phyloP scores from a whole-genome alignment of 1,284 basidiomycete species.

The Leccinum fallax region DNA sequence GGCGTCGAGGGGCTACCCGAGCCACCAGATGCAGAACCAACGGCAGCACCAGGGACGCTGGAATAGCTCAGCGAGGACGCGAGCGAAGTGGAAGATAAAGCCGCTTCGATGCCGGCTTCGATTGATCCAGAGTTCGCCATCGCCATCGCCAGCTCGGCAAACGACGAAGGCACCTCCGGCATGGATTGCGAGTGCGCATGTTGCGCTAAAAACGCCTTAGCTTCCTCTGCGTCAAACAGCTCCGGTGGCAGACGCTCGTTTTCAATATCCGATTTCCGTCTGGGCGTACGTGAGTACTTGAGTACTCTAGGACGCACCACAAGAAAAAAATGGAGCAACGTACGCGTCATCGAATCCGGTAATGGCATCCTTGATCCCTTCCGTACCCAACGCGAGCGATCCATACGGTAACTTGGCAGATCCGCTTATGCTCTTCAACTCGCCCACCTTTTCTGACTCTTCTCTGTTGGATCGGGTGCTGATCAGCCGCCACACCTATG shows the following conservation, averaged over 20 bases:
- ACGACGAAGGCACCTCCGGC: slow-evolving; percentile 49
- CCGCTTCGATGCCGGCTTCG: slow-evolving; percentile 45
- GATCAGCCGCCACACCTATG: not conserved
- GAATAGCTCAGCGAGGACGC: slow-evolving; percentile 30
- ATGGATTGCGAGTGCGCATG: slow-evolving; percentile 44
- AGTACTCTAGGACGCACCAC: not conserved
- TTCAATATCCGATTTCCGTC: slow-evolving; percentile 97
- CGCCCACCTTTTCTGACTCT: slow-evolving; percentile 97
- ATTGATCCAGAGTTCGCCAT: slow-evolving; percentile 41
- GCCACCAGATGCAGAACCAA: not conserved
- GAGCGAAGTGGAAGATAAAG: slow-evolving; percentile 45
- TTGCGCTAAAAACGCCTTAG: slow-evolving; percentile 54
- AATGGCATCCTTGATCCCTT: slow-evolving; percentile 96
- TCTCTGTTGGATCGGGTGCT: slow-evolving; percentile 57
- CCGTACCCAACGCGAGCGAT: slow-evolving; percentile 85
- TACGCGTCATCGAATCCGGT: slow-evolving; percentile 95
- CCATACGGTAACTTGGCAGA: slow-evolving; percentile 84
- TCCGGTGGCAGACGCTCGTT: slow-evolving; percentile 97
- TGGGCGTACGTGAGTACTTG: slow-evolving; percentile 32
- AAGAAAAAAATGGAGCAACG: slow-evolving; percentile 38
- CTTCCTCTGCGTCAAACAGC: slow-evolving; percentile 86
- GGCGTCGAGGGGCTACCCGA: slow-evolving; percentile 24
- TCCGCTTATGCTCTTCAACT: slow-evolving; percentile 90
- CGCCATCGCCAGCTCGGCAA: slow-evolving; percentile 49
- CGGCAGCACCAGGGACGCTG: slow-evolving; percentile 2